These are phyloP conservation scores for Saccharum spontaneum DNA, from an alignment of 176 grass and related monocot species.

Conservation along the genomic window DNA sequence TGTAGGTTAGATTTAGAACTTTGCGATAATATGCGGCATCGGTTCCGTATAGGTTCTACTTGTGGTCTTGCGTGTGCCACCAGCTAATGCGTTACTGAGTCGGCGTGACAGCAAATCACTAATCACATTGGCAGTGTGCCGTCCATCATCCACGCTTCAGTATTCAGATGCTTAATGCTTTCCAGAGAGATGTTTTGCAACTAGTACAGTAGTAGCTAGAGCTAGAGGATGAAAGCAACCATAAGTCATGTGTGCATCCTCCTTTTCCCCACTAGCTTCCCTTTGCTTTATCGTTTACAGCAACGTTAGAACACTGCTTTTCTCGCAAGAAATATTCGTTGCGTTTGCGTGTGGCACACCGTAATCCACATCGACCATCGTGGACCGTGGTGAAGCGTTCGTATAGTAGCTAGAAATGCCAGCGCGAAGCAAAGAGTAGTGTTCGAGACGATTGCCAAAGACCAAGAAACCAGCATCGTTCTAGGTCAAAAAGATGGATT, in stretches of 20 bases:
- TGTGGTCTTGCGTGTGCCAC: not conserved
- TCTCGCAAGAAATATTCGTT: slow-evolving; percentile 29
- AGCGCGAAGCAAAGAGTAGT: not conserved
- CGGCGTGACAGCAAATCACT: not conserved
- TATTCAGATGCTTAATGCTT: slow-evolving; percentile 9
- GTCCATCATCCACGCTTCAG: not conserved
- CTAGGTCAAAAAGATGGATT: not conserved
- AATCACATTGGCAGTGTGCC: not conserved
- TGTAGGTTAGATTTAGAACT: not conserved
- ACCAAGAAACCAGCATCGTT: not conserved
- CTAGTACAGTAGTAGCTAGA: not conserved
- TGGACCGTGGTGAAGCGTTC: not conserved
- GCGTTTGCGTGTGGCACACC: slow-evolving; percentile 28
- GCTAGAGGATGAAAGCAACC: slow-evolving; percentile 17
- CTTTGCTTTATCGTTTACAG: slow-evolving; percentile 15
- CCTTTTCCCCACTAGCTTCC: not conserved
- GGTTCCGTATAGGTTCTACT: not conserved
- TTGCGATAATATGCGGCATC: not conserved
- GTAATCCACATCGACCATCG: not conserved
- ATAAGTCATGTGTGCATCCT: slow-evolving; percentile 23
- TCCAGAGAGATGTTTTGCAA: not conserved
- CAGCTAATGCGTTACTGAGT: not conserved
- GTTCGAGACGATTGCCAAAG: slow-evolving; percentile 35
- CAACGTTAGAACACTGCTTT: not conserved
- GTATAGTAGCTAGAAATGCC: too few relatives aligned